Conservation (phyloP, 139 green algal species). For the Astrephomene gubernaculifera region DNA sequence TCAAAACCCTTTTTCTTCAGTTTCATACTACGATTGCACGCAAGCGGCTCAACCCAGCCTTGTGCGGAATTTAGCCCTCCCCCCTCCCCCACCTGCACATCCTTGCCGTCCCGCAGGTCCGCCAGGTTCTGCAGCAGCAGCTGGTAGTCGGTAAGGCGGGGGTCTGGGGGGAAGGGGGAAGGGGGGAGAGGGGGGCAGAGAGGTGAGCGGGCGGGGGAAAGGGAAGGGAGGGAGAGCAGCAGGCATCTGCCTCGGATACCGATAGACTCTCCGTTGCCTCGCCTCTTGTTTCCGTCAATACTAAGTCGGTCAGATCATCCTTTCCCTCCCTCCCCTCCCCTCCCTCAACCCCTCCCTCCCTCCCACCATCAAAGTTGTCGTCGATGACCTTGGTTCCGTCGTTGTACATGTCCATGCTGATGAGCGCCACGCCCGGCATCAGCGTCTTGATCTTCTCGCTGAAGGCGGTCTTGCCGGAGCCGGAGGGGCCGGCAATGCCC, state of each 20-base stretch:
- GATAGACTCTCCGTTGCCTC: neutral
- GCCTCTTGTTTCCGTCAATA: neutral
- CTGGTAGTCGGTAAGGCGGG: constrained; percentile 96
- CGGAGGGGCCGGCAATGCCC: constrained; percentile 92
- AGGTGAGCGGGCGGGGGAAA: neutral
- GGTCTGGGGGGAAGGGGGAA: constrained; percentile 71
- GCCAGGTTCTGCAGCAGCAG: constrained; percentile 90
- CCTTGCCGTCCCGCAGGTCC: constrained; percentile 79
- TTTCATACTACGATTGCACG: no score
- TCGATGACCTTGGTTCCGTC: constrained; percentile 79
- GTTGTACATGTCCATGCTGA: constrained; percentile 99
- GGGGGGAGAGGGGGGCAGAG: neutral
- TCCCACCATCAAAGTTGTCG: constrained; percentile 92
- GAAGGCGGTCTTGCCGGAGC: constrained; percentile 96
- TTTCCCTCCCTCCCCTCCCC: neutral
- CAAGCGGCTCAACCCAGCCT: no score
- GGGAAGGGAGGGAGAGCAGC: neutral
- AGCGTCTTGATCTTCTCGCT: constrained; percentile 90
- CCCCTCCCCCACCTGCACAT: constrained; percentile 62
- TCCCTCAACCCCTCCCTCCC: neutral
- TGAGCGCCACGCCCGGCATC: constrained; percentile 86
- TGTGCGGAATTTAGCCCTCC: no score
- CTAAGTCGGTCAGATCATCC: neutral
- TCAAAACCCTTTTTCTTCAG: no score
- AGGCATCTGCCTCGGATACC: neutral